These are phyloP conservation scores for Lenwebbia sp. DNA, from an alignment of 345 rosid genomes.

Conservation along the genomic window DNA sequence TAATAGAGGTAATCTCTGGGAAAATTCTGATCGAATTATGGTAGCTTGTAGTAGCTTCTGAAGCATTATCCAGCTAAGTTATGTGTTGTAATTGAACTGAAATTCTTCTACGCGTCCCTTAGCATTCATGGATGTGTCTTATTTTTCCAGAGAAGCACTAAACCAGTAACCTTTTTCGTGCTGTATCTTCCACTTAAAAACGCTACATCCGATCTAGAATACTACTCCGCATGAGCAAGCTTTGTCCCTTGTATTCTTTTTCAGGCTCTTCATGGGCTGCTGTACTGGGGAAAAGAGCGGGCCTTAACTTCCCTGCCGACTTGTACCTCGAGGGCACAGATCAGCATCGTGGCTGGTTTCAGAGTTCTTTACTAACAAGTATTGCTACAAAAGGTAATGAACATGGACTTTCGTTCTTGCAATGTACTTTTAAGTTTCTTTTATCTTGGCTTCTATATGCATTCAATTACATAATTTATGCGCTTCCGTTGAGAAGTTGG, in stretches of 20 bases:
- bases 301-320: constrained; percentile 73
- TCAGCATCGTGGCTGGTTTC: constrained; percentile 99
- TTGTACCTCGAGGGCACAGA: constrained; percentile 95
- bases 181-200: neutral
- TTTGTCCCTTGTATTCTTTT: neutral
- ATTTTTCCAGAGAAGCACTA: neutral
- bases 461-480: neutral
- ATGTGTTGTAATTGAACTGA: neutral
- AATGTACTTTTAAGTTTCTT: neutral
- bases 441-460: neutral
- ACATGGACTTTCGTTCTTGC: neutral
- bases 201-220: neutral
- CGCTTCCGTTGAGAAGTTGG: neutral
- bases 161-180: neutral
- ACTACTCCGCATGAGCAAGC: neutral
- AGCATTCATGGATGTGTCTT: neutral
- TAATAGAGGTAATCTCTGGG: neutral
- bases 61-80: neutral
- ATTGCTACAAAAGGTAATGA: constrained; percentile 72
- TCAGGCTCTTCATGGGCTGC: constrained; percentile 98
- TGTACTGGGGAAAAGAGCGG: constrained; percentile 56
- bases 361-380: constrained; percentile 88
- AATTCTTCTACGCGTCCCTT: neutral
- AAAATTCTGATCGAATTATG: neutral
- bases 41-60: neutral